phyloP scores from a whole-genome alignment of 2,329 filamentous ascomycete species.

The Raffaelea ambrosiae region DNA sequence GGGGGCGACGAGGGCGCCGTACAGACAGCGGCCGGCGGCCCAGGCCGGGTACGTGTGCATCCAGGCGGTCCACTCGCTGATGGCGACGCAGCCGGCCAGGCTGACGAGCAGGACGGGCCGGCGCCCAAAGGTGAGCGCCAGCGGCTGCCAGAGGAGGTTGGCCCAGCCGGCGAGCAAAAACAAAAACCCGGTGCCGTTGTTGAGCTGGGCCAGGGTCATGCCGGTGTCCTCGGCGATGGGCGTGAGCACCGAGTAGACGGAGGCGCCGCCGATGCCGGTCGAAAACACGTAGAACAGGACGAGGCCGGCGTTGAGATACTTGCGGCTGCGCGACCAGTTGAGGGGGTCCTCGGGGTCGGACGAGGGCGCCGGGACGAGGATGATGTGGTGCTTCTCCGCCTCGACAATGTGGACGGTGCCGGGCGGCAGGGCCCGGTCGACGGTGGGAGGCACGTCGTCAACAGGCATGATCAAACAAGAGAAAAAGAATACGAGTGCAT shows the following conservation, averaged over 20 bases:
- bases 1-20: conserved; percentile 36
- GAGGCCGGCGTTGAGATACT: conserved; percentile 29
- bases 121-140: conserved; percentile 34
- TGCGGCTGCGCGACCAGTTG: conserved; percentile 43
- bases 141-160: conserved; percentile 37
- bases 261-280: conserved; percentile 37
- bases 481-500: not conserved
- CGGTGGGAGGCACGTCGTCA: not conserved
- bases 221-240: conserved; percentile 37
- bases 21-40: conserved; percentile 34
- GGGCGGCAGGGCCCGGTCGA: conserved; percentile 15
- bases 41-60: conserved; percentile 31
- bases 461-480: not conserved
- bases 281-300: conserved; percentile 33
- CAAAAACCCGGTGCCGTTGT: conserved; percentile 39
- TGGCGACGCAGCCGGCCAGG: conserved; percentile 19
- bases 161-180: conserved; percentile 36
- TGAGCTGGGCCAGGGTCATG: conserved; percentile 32
- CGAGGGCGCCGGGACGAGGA: conserved; percentile 21
- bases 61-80: conserved; percentile 29
- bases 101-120: conserved; percentile 17
- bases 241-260: conserved; percentile 40
- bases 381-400: conserved; percentile 16
- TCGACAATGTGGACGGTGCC: conserved; percentile 36
- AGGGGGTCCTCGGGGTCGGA: conserved; percentile 42